Evolutionary conservation across 169 alveolate genomes (phyloP).

Genomic region (Plasmodium vinckei): DNA sequence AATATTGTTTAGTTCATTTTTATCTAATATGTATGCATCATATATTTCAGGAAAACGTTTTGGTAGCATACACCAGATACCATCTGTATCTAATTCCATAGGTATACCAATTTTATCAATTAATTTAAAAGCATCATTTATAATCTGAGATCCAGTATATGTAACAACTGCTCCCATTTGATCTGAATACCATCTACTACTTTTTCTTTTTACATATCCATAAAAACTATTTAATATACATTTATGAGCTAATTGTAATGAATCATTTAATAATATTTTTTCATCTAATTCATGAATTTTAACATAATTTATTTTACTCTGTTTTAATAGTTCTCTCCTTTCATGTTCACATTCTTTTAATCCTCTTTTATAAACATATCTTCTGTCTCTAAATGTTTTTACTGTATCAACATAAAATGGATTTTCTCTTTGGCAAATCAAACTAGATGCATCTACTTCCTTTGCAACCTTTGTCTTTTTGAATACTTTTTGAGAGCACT

Average conservation of each 20-base stretch:
- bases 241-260: conserved; percentile 99
- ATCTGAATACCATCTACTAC: conserved; percentile 99
- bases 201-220: conserved; percentile 99
- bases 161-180: conserved; percentile 99
- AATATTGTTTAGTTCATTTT: conserved; percentile 8
- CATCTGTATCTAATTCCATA: conserved; percentile 99
- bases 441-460: conserved; percentile 85
- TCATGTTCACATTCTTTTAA: conserved; percentile 89
- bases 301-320: conserved; percentile 84
- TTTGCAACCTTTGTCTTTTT: conserved; percentile 80
- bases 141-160: conserved; percentile 96
- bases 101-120: conserved; percentile 97
- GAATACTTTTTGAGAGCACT: conserved; percentile 82
- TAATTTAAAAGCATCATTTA: conserved; percentile 89
- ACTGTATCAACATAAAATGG: conserved; percentile 98
- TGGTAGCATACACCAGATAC: conserved; percentile 99
- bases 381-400: conserved; percentile 94
- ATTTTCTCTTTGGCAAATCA: conserved; percentile 99
- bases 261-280: conserved; percentile 93
- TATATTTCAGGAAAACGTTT: conserved; percentile 93
- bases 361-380: conserved; percentile 95
- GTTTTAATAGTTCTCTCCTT: conserved; percentile 86
- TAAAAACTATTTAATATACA: conserved; percentile 98
- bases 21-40: conserved; percentile 71
- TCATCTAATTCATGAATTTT: conserved; percentile 92